Conservation (phyloP, 1,284 basidiomycete species). For the Naganishia sp. region DNA sequence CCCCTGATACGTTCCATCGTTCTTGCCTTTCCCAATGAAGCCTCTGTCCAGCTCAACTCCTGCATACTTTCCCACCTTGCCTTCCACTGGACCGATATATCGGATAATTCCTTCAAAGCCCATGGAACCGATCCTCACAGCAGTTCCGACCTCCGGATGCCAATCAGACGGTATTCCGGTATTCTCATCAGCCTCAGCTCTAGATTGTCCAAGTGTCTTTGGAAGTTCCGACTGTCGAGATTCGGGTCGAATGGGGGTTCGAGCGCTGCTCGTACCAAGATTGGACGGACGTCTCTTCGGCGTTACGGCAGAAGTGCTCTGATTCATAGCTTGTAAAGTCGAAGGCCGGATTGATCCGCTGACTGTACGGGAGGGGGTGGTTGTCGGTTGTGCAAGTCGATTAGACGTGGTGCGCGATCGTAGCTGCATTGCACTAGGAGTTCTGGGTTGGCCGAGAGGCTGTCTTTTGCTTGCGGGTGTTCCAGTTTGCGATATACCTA, state of each 20-base stretch:
- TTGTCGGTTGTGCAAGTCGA: slow-evolving; percentile 4
- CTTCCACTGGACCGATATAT: slow-evolving; percentile 78
- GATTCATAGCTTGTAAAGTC: slow-evolving; percentile 3
- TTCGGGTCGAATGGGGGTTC: slow-evolving; percentile 7
- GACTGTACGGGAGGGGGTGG: slow-evolving; percentile 19
- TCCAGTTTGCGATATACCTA: slow-evolving; percentile 23
- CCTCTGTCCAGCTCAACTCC: slow-evolving; percentile 85
- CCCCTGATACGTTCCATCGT: slow-evolving; percentile 87
- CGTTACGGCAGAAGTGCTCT: slow-evolving; percentile 3
- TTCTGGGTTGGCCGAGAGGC: slow-evolving; percentile 9
- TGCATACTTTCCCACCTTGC: slow-evolving; percentile 83
- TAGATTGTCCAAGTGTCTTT: slow-evolving; percentile 9
- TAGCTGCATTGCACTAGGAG: slow-evolving; percentile 16
- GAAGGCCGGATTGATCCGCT: slow-evolving; percentile 15
- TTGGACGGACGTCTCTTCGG: slow-evolving; percentile 21
- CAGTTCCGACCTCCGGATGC: slow-evolving; percentile 63
- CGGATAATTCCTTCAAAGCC: slow-evolving; percentile 74
- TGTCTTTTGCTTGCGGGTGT: slow-evolving; percentile 13
- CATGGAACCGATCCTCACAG: slow-evolving; percentile 77
- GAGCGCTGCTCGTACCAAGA: slow-evolving; percentile 7
- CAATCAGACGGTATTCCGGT: slow-evolving; percentile 5
- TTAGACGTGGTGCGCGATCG: slow-evolving; percentile 9
- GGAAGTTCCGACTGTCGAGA: slow-evolving; percentile 12
- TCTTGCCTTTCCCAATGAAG: slow-evolving; percentile 91
- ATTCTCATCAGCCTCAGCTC: background rate